These are phyloP conservation scores for Aspergillus candidus DNA, from an alignment of 2,329 filamentous ascomycete species.

Conservation along the genomic window DNA sequence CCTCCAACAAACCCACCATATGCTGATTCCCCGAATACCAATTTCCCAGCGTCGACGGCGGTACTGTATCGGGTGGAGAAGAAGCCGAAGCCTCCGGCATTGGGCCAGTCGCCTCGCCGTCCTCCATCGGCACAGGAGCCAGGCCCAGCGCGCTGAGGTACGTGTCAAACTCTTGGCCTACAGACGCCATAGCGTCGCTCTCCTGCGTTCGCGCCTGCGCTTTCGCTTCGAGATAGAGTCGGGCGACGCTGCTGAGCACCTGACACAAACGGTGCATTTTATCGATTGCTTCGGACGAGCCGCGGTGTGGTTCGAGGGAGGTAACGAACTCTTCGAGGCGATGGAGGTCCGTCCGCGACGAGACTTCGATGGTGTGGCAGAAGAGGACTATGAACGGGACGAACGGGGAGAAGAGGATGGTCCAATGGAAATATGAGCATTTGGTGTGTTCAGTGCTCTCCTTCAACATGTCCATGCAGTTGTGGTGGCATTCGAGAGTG, in stretches of 20 bases:
- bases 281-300: conserved; percentile 53
- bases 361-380: conserved; percentile 48
- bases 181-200: conserved; percentile 44
- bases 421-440: conserved; percentile 34
- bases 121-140: conserved; percentile 35
- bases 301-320: conserved; percentile 49
- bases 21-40: conserved; percentile 63
- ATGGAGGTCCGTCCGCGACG: conserved; percentile 47
- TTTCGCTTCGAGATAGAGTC: conserved; percentile 58
- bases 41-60: conserved; percentile 47
- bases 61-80: conserved; percentile 2
- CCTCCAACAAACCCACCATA: conserved; percentile 60
- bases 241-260: conserved; percentile 57
- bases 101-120: conserved; percentile 11
- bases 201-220: conserved; percentile 48
- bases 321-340: conserved; percentile 52
- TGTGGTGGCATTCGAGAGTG: conserved; percentile 30
- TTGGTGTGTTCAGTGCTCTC: conserved; percentile 23
- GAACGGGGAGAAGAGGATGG: conserved; percentile 41
- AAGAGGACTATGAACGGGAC: conserved; percentile 47
- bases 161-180: conserved; percentile 57
- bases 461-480: conserved; percentile 21
- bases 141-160: conserved; percentile 60
- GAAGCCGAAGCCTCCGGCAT: background rate
- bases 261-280: conserved; percentile 58